Evolutionary conservation across 163 green algal species (phyloP), one percentile per base, ranked within the genome.

Genomic region (Smithsoniella earleae): DNA sequence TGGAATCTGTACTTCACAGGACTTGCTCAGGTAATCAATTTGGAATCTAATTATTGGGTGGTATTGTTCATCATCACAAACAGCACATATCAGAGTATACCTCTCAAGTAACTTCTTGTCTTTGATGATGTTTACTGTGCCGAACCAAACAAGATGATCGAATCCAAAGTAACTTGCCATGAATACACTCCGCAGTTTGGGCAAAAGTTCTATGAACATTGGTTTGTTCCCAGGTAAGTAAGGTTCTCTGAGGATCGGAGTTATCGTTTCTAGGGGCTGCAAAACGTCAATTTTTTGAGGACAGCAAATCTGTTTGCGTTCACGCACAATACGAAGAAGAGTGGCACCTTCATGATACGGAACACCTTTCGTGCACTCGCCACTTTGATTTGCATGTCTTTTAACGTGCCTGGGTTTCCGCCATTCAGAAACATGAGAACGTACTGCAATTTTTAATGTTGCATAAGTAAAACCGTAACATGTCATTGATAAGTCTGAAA

Each of bases 351-450:
- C 58, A 69, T 69, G 18, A 69, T 13, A 22, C 58, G 58, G 1
- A 69, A 69, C 40, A 69, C 58, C 43, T 69, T 69, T 5, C 58
- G 20, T 43, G 58, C 58, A 10, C 27, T 33, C 1, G 58, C 58
- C n/a, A 69, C 58, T 34, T 69, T 69, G 16, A 69, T 13, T 43
- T 69, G 58, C 18, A 69, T n/a, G 34, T 69, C 58, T 33, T 69
- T 69, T 4, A 34, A 18, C 5, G 34, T 38, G 6, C 58, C 58
- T 69, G 58, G 58, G 27, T 69, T 30, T 40, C 58, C 58, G 20
- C 58, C 58, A 36, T 30, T 45, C 25, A 69, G 6, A 34, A 69
- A 69, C 58, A 69, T 69, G 6, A 69, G 25, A 3, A 69, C 58
- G 34, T 69, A 69, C 58, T 69, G 58, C 58, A 69, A n/a, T n/a